These are phyloP conservation scores for Leptographium flavum DNA, from an alignment of 2,329 filamentous ascomycete genomes.

Conservation along the genomic window DNA sequence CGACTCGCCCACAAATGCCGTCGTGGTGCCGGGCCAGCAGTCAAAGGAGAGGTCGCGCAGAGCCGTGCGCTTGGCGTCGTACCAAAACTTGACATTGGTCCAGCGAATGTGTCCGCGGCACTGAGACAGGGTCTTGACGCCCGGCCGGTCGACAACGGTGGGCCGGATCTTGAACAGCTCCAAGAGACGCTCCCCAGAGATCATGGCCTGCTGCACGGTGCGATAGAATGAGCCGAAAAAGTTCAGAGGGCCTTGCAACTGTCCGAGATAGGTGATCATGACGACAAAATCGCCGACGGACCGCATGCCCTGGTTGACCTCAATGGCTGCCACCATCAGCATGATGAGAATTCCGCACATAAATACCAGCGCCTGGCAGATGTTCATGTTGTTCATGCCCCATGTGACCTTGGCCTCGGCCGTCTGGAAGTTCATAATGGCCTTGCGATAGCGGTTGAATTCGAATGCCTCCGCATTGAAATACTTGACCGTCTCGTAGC, in stretches of 20 bases:
- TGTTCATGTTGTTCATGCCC: constrained; percentile 68
- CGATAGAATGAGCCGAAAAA: constrained; percentile 93
- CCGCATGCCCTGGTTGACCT: constrained; percentile 53
- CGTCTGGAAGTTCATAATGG: constrained; percentile 56
- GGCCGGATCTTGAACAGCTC: constrained; percentile 95
- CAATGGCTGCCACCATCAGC: constrained; percentile 61
- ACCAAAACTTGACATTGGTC: constrained; percentile 80
- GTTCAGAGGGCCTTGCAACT: constrained; percentile 68
- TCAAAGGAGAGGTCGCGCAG: constrained; percentile 73
- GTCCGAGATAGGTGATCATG: constrained; percentile 63
- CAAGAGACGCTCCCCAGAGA: constrained; percentile 86
- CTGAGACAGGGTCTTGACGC: constrained; percentile 44
- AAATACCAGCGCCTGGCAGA: constrained; percentile 67
- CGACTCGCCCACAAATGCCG: constrained; percentile 89
- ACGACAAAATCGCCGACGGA: constrained; percentile 58
- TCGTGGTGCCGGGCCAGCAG: constrained; percentile 80
- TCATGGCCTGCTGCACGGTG: constrained; percentile 92
- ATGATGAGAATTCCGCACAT: constrained; percentile 60
- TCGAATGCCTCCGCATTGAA: constrained; percentile 78
- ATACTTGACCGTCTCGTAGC: constrained; percentile 92
- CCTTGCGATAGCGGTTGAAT: constrained; percentile 56
- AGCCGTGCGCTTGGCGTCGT: constrained; percentile 75
- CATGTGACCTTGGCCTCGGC: constrained; percentile 65
- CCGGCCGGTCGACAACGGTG: constrained; percentile 67
- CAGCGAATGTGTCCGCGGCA: constrained; percentile 78